Evolutionary conservation across 768 basidiomycete species (phyloP).

Genomic region (Naematelia aurantialba): DNA sequence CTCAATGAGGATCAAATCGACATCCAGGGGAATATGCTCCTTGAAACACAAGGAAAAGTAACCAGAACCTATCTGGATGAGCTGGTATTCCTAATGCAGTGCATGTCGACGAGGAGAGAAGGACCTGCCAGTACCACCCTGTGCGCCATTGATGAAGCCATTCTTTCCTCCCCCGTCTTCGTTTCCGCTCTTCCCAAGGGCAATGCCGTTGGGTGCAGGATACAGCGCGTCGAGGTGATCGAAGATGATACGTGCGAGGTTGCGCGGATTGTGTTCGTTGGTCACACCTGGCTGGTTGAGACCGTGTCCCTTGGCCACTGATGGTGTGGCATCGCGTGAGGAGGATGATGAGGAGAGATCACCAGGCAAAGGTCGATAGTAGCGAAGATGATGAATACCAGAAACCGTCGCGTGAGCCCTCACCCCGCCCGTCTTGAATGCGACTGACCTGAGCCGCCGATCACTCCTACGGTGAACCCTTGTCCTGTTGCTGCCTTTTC

Average conservation of each 20-base stretch:
- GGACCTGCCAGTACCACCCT: conserved; percentile 38
- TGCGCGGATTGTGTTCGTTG: conserved; percentile 15
- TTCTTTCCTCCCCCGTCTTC: conserved; percentile 23
- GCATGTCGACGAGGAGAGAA: not conserved
- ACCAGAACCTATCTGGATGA: conserved; percentile 19
- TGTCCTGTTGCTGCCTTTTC: conserved; percentile 27
- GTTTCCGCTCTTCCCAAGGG: conserved; percentile 13
- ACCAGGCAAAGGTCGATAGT: not conserved
- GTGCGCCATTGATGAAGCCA: conserved; percentile 42
- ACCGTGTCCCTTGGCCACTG: conserved; percentile 29
- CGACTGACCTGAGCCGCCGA: conserved; percentile 40
- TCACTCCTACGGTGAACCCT: conserved; percentile 35
- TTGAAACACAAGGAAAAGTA: conserved; percentile 48
- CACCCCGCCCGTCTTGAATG: not conserved
- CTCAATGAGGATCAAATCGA: conserved; percentile 47
- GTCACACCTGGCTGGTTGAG: conserved; percentile 10
- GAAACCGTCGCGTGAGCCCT: not conserved
- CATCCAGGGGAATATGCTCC: conserved; percentile 46
- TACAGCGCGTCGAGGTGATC: conserved; percentile 31
- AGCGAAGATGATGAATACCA: too few relatives aligned
- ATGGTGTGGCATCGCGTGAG: too few relatives aligned
- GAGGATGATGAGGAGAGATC: not conserved
- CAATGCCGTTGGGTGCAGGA: conserved; percentile 16
- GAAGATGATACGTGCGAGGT: conserved; percentile 33
- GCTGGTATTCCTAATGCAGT: conserved; percentile 18